phyloP scores from a whole-genome alignment of 805 yeast species.

The Ogataea thermomethanolica region DNA sequence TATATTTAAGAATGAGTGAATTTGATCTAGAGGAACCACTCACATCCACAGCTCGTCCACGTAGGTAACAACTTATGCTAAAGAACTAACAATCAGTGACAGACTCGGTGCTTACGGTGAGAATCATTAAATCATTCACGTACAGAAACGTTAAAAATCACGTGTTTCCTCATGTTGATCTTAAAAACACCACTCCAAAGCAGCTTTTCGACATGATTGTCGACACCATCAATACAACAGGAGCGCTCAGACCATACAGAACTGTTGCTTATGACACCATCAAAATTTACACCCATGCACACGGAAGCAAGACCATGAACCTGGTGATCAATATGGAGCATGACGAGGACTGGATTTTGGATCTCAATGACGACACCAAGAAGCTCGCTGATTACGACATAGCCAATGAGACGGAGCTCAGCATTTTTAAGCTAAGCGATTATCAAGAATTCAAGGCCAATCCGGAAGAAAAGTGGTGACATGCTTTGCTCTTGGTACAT shows the following conservation, averaged over 20 bases:
- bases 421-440: slow-evolving; percentile 67
- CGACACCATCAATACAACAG: slow-evolving; percentile 45
- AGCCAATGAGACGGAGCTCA: slow-evolving; percentile 89
- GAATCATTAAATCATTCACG: slow-evolving; percentile 88
- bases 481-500: background rate
- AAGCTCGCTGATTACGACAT: slow-evolving; percentile 50
- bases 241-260: slow-evolving; percentile 79
- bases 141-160: slow-evolving; percentile 82
- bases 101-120: slow-evolving; percentile 74
- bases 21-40: slow-evolving; percentile 62
- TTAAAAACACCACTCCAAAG: slow-evolving; percentile 62
- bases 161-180: slow-evolving; percentile 65
- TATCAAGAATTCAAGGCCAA: slow-evolving; percentile 69
- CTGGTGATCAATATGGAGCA: slow-evolving; percentile 87
- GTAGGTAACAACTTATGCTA: slow-evolving; percentile 30
- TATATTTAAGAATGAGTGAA: slow-evolving; percentile 13
- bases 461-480: slow-evolving; percentile 89
- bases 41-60: slow-evolving; percentile 73
- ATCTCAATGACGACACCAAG: slow-evolving; percentile 35
- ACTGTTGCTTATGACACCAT: slow-evolving; percentile 69
- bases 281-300: slow-evolving; percentile 92
- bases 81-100: slow-evolving; percentile 33
- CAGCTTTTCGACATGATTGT: slow-evolving; percentile 54
- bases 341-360: slow-evolving; percentile 70
- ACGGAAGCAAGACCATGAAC: slow-evolving; percentile 90